A percentile compares a stretch with the other conserved stretches of the same genome.
Evolutionary conservation across 768 basidiomycete genomes (phyloP).

Genomic region (Crucibulum laeve): DNA sequence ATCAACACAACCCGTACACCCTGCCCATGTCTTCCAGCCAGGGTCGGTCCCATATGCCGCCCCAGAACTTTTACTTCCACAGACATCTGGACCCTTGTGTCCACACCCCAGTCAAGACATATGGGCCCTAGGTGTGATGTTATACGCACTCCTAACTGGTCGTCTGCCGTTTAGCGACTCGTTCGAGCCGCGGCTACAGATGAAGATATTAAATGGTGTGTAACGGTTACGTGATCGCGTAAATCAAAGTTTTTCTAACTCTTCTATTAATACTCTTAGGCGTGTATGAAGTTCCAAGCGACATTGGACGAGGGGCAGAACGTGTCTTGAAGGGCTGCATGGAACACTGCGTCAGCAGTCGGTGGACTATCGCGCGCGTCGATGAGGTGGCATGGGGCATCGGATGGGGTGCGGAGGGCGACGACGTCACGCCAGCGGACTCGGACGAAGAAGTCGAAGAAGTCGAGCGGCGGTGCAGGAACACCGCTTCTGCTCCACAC

Average conservation of each 20-base stretch:
- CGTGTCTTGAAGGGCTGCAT: constrained; percentile 79
- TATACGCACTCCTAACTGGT: constrained; percentile 82
- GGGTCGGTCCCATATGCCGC: constrained; percentile 91
- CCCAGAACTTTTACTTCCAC: constrained; percentile 78
- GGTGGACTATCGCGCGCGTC: constrained; percentile 83
- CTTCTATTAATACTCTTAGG: constrained; percentile 34
- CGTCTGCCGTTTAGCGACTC: constrained; percentile 84
- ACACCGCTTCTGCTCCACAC: constrained; percentile 3
- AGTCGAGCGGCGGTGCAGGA: neutral
- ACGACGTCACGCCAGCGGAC: constrained; percentile 30
- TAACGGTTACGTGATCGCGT: constrained; percentile 11
- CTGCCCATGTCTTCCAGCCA: constrained; percentile 43
- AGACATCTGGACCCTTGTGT: constrained; percentile 29
- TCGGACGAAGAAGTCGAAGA: constrained; percentile 19
- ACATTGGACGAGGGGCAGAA: constrained; percentile 58
- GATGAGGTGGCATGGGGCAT: constrained; percentile 80
- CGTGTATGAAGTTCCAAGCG: constrained; percentile 52
- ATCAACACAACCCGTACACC: constrained; percentile 16
- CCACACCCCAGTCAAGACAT: constrained; percentile 83
- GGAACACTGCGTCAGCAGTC: constrained; percentile 48
- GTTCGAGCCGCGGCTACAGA: constrained; percentile 87
- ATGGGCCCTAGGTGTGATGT: constrained; percentile 91
- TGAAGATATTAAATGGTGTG: constrained; percentile 86
- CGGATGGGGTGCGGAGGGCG: constrained; percentile 61
- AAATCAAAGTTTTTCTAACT: constrained; percentile 4